Evolutionary conservation across 2,329 filamentous ascomycete species (phyloP), one percentile per base, ranked within the genome.

Genomic region (Tolypocladium pustulatum): DNA sequence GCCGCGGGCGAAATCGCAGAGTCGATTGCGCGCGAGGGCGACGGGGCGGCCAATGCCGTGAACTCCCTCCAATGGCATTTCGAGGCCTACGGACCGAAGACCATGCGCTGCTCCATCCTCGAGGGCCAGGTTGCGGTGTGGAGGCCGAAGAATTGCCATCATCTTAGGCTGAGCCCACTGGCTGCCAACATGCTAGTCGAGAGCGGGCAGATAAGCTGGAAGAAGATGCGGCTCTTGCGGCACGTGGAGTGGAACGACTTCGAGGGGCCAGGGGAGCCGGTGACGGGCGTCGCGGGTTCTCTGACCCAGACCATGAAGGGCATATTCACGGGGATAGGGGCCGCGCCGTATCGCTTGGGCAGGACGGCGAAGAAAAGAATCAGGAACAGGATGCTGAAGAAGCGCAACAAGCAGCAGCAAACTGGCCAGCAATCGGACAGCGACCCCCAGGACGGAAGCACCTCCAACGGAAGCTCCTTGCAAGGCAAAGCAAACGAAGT

Each of bases 191-290:
- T 89, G 2, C 72, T 89, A 2, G 81, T 88, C 4, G 77, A 81
- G 38, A 78, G 77, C 61, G 84, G 83, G n/a, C 78, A 81, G 61
- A 67, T 89, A 27, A 77, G 78, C 30, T 89, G 85, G 81, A 81
- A 80, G 58, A 81, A 84, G 59, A 71, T 91, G 54, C 79, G 82
- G 15, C 75, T 90, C 0, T 66, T 89, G 10, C 77, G 88, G 10
- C 85, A 88, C 65, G 82, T 80, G 56, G 86, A 89, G 64, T 91
- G 87, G 86, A 89, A 89, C 63, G 87, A 90, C 65, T 90, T 90
- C 65, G 86, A 88, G 63, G 88, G 88, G 0, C 87, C 87, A 0
- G 87, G 87, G 0, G 88, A 90, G 66, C 88, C 88, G 0, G 74
- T 91, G 15, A 88, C 86, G 0, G 88, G 87, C 3, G 74, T 82